Evolutionary conservation across 1,284 basidiomycete genomes (phyloP), one percentile per base, ranked within the genome.

Genomic region (Fomes fomentarius): DNA sequence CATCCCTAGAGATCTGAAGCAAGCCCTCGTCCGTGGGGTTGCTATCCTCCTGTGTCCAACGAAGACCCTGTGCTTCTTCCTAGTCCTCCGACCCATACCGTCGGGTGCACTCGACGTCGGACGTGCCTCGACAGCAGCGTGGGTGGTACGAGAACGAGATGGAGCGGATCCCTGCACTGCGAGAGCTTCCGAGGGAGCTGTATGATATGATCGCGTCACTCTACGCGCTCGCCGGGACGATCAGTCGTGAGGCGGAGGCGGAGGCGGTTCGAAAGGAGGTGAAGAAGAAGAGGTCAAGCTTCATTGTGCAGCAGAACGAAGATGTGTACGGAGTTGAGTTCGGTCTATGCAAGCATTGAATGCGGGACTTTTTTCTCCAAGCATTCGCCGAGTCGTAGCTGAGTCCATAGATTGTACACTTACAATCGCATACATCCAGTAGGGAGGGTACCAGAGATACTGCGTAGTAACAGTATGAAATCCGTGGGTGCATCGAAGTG

Each of bases 41-140:
- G 24, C 35, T 3, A 46, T n/a, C 3, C 52, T 52, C 10, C 52
- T 57, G 19, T 24, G 40, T 12, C 31, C 44, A 7, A 61, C 66
- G 38, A 70, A 68, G 54, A 67, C 70, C 40, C 48, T 70, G 28
- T 63, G 59, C 38, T 63, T 69, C 47, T 71, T 70, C 61, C 52
- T 71, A 25, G 62, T 67, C n/a, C n/a, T n/a, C n/a, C 42, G 65
- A 70, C 52, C 69, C 69, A 9, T 30, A 22, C n/a, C 30, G 25
- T 21, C 21, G 19, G 22, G 46, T 52, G 7, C 24, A 30, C 2
- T 56, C 54, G 41, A 56, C 54, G 45, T 28, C 24, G 26, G 37
- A 30, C 33, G 31, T 49, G 3, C 50, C 54, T 6, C 46, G 45
- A 19, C 54, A 48, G 42, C 50, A 52, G 40, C 26, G 22, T 17